A percentile compares a stretch with the other conserved stretches of the same genome.
These are phyloP conservation scores for Phaffomyces thermotolerans DNA, from an alignment of 805 yeast genomes.

Conservation along the genomic window DNA sequence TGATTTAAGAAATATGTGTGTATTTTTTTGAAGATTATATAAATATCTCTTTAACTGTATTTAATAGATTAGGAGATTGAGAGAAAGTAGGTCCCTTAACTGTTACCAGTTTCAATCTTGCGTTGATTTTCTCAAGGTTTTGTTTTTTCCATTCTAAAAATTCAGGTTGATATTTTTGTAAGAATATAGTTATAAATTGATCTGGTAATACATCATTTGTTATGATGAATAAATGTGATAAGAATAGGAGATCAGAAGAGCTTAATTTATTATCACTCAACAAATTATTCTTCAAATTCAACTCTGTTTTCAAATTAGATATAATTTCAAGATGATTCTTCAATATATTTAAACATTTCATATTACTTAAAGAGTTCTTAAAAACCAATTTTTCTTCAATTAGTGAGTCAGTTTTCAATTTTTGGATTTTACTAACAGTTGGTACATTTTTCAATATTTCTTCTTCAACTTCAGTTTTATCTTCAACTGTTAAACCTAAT, in stretches of 20 bases:
- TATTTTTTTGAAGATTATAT: not conserved
- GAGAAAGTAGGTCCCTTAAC: constrained; percentile 16
- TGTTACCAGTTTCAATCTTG: constrained; percentile 6
- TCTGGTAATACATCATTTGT: constrained; percentile 32
- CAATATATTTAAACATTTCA: constrained; percentile 19
- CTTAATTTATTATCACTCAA: constrained; percentile 10
- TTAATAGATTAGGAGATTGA: constrained; percentile 21
- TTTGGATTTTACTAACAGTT: constrained; percentile 46
- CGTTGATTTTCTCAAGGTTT: constrained; percentile 7
- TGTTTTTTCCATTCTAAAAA: constrained; percentile 13
- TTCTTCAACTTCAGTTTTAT: constrained; percentile 22
- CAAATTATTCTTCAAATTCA: constrained; percentile 2
- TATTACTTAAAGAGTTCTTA: constrained; percentile 22
- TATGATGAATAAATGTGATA: constrained; percentile 30
- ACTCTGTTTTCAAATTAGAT: constrained; percentile 11
- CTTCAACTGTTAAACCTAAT: constrained; percentile 28
- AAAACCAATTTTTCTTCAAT: constrained; percentile 23
- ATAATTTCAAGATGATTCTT: constrained; percentile 10
- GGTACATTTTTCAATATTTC: constrained; percentile 25
- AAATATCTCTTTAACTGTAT: constrained; percentile 10
- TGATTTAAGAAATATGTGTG: no score
- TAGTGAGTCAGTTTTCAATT: constrained; percentile 56
- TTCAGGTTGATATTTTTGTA: constrained; percentile 23
- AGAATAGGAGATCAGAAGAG: constrained; percentile 30
- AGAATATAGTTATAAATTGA: constrained; percentile 27